These are phyloP conservation scores for Dioscorea zingiberensis DNA, from an alignment of 106 monocot species.

Conservation along the genomic window DNA sequence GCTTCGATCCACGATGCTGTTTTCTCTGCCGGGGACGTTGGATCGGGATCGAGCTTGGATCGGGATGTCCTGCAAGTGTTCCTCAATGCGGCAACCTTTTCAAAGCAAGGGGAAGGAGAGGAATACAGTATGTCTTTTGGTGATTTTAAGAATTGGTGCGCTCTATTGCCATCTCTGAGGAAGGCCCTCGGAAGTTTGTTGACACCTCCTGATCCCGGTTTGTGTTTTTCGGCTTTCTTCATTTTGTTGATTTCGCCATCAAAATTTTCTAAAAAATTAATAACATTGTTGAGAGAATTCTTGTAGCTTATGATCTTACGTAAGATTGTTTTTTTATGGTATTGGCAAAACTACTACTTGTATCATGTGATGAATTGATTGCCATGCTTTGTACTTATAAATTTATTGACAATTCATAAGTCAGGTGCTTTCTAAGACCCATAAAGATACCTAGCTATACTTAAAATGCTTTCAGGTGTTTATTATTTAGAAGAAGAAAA, in stretches of 20 bases:
- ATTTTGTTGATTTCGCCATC: not conserved
- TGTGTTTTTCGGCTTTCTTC: not conserved
- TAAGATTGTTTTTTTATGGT: not conserved
- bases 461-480: too few species aligned
- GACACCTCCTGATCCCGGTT: slow-evolving; percentile 66
- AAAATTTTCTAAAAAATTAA: not conserved
- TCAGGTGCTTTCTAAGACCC: not conserved
- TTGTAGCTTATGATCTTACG: not conserved
- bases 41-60: slow-evolving; percentile 18
- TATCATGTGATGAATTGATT: not conserved
- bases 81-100: slow-evolving; percentile 58
- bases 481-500: too few species aligned
- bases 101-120: slow-evolving; percentile 35
- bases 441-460: too few species aligned
- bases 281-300: not conserved
- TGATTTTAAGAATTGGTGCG: slow-evolving; percentile 85
- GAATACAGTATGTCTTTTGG: slow-evolving; percentile 46
- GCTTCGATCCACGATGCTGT: slow-evolving; percentile 52
- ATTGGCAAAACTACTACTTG: not conserved
- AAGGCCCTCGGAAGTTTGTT: slow-evolving; percentile 81
- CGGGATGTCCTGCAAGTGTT: slow-evolving; percentile 36
- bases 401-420: not conserved
- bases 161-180: slow-evolving; percentile 53
- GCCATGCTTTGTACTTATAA: not conserved
- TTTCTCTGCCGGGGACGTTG: slow-evolving; percentile 27